A percentile compares a stretch with the other conserved stretches of the same genome.
Conservation (phyloP, 257 asterid genomes). For the Lavandula angustifolia region DNA sequence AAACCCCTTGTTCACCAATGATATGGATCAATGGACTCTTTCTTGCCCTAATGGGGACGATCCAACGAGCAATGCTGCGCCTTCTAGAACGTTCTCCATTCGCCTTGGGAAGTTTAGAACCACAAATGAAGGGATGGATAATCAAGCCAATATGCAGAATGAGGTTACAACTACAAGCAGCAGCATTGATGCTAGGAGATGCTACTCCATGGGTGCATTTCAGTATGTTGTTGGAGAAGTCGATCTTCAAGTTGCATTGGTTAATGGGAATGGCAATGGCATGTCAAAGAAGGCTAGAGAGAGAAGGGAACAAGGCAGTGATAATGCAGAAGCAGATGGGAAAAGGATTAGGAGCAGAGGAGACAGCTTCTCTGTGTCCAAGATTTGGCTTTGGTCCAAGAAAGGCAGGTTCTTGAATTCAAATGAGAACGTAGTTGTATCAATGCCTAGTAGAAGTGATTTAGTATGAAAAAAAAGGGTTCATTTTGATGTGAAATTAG, state of each 20-base stretch:
- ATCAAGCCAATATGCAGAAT: conserved; percentile 19
- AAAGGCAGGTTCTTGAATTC: conserved; percentile 36
- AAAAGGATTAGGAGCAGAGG: conserved; percentile 46
- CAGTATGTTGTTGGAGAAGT: conserved; percentile 50
- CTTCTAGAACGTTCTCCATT: conserved; percentile 43
- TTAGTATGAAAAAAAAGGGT: conserved; percentile 27
- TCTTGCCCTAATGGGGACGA: too few relatives aligned
- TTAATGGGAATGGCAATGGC: conserved; percentile 12
- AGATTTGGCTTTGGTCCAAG: conserved; percentile 76
- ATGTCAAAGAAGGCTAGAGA: conserved; percentile 4
- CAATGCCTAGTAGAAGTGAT: conserved; percentile 31
- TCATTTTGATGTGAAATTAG: background rate
- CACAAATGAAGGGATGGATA: conserved; percentile 31
- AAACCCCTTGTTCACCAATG: conserved; percentile 18
- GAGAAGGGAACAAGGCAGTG: too few relatives aligned
- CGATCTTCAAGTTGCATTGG: conserved; percentile 47
- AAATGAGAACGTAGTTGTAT: conserved; percentile 29
- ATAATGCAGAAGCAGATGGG: conserved; percentile 38
- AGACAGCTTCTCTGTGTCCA: conserved; percentile 67
- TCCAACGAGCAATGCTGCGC: conserved; percentile 26
- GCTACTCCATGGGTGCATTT: conserved; percentile 70
- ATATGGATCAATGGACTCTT: background rate
- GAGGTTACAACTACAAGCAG: conserved; percentile 33
- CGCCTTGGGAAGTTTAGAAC: conserved; percentile 58
- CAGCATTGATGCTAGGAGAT: conserved; percentile 61